Percentiles rank a stretch among this genome's conserved stretches.
Evolutionary conservation across 805 yeast genomes (phyloP).

Genomic region (Starmerella ratchasimensis): DNA sequence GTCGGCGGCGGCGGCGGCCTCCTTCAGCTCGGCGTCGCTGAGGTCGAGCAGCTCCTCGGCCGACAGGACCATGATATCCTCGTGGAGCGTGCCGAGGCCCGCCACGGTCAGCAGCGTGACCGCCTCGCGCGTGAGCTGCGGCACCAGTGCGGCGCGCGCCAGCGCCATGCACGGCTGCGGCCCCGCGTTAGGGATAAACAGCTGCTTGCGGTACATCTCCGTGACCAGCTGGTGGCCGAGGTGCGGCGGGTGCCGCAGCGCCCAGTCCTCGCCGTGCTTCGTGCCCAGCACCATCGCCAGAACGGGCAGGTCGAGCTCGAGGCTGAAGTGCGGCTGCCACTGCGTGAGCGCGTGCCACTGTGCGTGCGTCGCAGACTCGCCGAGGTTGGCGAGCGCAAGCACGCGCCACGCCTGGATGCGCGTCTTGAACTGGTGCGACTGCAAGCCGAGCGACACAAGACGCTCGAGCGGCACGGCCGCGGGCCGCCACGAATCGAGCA

Average conservation of each 20-base stretch:
- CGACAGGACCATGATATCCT: too few relatives aligned
- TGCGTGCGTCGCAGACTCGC: not conserved
- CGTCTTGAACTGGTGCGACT: not conserved
- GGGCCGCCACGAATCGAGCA: not conserved
- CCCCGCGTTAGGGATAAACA: not conserved
- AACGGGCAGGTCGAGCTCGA: not conserved
- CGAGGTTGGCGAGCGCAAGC: not conserved
- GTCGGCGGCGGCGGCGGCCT: too few relatives aligned
- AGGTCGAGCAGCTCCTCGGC: too few relatives aligned
- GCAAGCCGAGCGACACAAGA: constrained; percentile 3
- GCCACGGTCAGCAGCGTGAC: not conserved
- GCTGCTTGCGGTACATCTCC: not conserved
- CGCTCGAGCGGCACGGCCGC: constrained; percentile 4
- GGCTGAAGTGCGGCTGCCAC: not conserved
- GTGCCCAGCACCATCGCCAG: not conserved
- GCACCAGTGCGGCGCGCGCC: not conserved
- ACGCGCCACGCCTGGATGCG: constrained; percentile 2
- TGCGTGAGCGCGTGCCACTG: not conserved
- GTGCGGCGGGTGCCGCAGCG: not conserved
- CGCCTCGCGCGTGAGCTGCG: not conserved
- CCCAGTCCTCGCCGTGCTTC: not conserved
- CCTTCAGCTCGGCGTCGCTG: too few relatives aligned
- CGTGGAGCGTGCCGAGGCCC: not conserved
- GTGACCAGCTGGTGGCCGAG: not conserved
- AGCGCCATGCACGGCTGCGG: not conserved